Conservation (phyloP, 352 stramenopile genomes). For the Aphanomyces euteiches region DNA sequence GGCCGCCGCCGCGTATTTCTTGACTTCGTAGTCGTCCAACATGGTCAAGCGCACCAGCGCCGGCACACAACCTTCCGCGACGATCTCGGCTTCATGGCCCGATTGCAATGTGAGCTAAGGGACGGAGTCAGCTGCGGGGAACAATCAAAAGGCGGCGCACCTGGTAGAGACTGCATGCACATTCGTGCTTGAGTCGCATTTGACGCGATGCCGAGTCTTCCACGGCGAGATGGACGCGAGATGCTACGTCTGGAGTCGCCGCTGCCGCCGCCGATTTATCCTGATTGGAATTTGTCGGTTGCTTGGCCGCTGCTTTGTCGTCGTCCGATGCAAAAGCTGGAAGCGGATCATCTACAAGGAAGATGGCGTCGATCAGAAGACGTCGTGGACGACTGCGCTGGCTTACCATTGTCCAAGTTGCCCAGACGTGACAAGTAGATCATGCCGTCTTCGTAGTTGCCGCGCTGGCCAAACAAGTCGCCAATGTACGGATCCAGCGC, state of each 20-base stretch:
- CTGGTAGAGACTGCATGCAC: slow-evolving; percentile 68
- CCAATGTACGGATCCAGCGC: slow-evolving; percentile 29
- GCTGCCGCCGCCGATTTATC: too few relatives aligned
- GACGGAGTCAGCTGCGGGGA: too few relatives aligned
- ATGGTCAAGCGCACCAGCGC: slow-evolving; percentile 56
- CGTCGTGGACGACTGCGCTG: too few relatives aligned
- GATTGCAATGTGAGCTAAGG: slow-evolving; percentile 54
- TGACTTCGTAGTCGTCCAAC: slow-evolving; percentile 43
- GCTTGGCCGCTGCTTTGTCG: too few relatives aligned
- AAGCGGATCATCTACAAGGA: too few relatives aligned
- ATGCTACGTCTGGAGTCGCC: too few relatives aligned
- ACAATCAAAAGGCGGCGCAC: too few relatives aligned
- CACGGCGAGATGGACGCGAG: slow-evolving; percentile 30
- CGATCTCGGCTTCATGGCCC: slow-evolving; percentile 66
- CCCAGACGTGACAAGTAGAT: slow-evolving; percentile 84
- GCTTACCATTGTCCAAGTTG: slow-evolving; percentile 38
- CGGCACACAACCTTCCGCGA: slow-evolving; percentile 34
- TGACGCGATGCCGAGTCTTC: slow-evolving; percentile 29
- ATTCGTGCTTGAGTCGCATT: slow-evolving; percentile 70
- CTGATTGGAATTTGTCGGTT: too few relatives aligned
- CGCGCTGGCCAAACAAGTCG: slow-evolving; percentile 81
- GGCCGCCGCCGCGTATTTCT: slow-evolving; percentile 56
- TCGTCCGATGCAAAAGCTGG: too few relatives aligned
- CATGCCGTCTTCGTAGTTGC: slow-evolving; percentile 76
- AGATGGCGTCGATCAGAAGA: too few relatives aligned